Conservation (phyloP, 164 flowering plant species). For the Brasenia schreberi region DNA sequence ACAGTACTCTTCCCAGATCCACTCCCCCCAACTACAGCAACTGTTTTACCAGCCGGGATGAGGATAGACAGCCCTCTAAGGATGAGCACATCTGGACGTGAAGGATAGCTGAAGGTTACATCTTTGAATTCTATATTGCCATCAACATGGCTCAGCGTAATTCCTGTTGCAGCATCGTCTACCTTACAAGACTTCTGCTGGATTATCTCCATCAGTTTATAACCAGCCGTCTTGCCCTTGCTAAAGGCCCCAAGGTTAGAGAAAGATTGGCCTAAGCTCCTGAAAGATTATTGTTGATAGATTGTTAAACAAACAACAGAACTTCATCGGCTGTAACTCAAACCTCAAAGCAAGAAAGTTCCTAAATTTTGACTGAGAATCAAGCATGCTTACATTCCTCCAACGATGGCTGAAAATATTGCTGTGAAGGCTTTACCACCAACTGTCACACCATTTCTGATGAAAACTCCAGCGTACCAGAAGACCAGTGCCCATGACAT, state of each 20-base stretch:
- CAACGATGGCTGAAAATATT: slow-evolving; percentile 95
- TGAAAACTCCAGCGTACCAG: slow-evolving; percentile 98
- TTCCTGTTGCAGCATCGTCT: slow-evolving; percentile 55
- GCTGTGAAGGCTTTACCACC: slow-evolving; percentile 99
- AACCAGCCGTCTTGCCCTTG: slow-evolving; percentile 94
- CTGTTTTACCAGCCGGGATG: slow-evolving; percentile 91
- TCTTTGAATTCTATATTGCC: slow-evolving; percentile 90
- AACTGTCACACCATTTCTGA: slow-evolving; percentile 82
- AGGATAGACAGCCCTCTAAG: slow-evolving; percentile 63
- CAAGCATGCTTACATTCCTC: slow-evolving; percentile 72
- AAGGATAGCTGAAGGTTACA: slow-evolving; percentile 89
- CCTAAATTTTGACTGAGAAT: neutral
- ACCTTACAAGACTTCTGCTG: slow-evolving; percentile 71
- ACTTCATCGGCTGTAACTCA: no score
- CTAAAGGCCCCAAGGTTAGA: slow-evolving; percentile 97
- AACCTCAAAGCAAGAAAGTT: slow-evolving; percentile 3
- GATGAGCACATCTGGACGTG: slow-evolving; percentile 82
- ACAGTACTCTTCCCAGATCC: slow-evolving; percentile 99
- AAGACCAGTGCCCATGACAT: slow-evolving; percentile 99
- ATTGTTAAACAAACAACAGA: neutral
- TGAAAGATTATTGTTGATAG: slow-evolving; percentile 12
- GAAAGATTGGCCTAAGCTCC: slow-evolving; percentile 98
- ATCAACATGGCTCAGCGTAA: slow-evolving; percentile 48
- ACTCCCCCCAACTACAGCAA: slow-evolving; percentile 97
- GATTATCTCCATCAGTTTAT: slow-evolving; percentile 89